These are phyloP conservation scores for Chlamydomonas incerta DNA, from an alignment of 139 green algal species.

Conservation along the genomic window DNA sequence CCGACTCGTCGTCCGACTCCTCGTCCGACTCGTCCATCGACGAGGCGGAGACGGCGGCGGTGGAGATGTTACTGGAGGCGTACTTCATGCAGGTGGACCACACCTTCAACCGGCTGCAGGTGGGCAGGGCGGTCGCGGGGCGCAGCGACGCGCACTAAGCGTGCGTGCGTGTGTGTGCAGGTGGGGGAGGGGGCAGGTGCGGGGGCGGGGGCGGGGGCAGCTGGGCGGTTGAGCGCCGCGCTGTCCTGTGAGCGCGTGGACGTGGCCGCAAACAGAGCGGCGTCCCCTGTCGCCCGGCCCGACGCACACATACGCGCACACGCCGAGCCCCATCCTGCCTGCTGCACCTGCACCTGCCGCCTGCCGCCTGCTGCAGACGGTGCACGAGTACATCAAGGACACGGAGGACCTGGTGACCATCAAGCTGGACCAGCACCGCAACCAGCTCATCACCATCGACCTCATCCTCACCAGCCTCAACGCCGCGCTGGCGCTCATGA, in stretches of 20 bases:
- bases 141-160: no score
- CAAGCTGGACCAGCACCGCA: constrained; percentile 88
- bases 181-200: no score
- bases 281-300: no score
- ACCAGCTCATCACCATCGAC: constrained; percentile 84
- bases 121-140: not conserved
- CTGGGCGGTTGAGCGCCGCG: no score
- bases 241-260: no score
- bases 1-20: constrained; percentile 1
- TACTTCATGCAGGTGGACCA: constrained; percentile 81
- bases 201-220: no score
- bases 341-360: no score
- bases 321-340: no score
- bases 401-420: constrained; percentile 96
- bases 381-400: constrained; percentile 93
- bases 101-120: constrained; percentile 79
- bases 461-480: constrained; percentile 80
- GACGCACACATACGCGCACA: no score
- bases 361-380: no score
- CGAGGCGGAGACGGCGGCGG: constrained; percentile 56
- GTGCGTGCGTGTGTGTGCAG: not conserved
- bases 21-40: constrained; percentile 22
- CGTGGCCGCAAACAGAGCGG: no score
- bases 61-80: constrained; percentile 72
- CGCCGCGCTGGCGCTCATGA: constrained; percentile 66